Conservation (phyloP, 176 grass and related monocot genomes). For the Paspalum vaginatum region DNA sequence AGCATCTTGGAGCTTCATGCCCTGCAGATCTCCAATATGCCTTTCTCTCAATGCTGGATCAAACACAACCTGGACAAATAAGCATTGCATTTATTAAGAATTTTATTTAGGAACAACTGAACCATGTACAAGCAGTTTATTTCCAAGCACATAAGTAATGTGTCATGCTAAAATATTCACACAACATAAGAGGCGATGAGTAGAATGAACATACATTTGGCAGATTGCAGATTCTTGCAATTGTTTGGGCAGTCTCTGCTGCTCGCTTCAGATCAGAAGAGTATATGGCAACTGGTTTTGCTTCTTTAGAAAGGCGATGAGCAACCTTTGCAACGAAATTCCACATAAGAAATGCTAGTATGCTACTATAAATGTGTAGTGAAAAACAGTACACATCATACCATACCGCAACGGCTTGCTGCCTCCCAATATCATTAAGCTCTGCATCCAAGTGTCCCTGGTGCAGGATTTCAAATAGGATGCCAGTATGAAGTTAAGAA, state of each 20-base stretch:
- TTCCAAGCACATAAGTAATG: background rate
- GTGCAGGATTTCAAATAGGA: constrained; percentile 10
- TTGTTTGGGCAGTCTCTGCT: constrained; percentile 71
- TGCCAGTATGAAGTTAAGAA: constrained; percentile 20
- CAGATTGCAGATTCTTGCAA: constrained; percentile 67
- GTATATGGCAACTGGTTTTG: constrained; percentile 71
- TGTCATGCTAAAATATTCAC: background rate
- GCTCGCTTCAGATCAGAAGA: constrained; percentile 93
- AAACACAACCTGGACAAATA: constrained; percentile 57
- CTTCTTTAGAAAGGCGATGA: constrained; percentile 68
- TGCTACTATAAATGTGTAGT: background rate
- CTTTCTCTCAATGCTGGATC: constrained; percentile 75
- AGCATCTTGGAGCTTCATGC: constrained; percentile 67
- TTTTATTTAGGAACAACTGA: background rate
- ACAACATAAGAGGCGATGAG: background rate
- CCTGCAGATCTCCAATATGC: constrained; percentile 83
- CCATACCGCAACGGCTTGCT: constrained; percentile 78
- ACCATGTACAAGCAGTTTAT: constrained; percentile 12
- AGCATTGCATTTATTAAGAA: constrained; percentile 3
- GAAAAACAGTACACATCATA: constrained; percentile 29
- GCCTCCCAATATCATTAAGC: constrained; percentile 83
- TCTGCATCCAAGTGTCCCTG: constrained; percentile 82
- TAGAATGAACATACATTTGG: constrained; percentile 59
- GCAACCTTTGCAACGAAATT: constrained; percentile 58
- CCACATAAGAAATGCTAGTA: constrained; percentile 45